phyloP scores from a whole-genome alignment of 129 eudicot species.

The Apium graveolens region DNA sequence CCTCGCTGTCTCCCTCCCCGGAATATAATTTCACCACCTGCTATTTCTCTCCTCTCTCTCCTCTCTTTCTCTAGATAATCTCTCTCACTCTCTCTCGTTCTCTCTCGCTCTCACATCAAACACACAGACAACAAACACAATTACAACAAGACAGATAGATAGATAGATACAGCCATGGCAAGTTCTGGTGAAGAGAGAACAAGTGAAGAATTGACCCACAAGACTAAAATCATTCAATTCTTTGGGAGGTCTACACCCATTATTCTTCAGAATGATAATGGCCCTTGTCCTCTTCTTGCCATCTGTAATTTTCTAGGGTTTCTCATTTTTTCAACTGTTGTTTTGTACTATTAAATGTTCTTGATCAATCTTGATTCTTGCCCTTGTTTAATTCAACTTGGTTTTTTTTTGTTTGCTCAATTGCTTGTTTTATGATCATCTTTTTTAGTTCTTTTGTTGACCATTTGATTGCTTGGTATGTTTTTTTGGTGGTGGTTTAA shows the following conservation, averaged over 20 bases:
- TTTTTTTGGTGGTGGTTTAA: background rate
- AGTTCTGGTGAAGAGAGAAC: constrained; percentile 19
- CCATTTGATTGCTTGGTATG: background rate
- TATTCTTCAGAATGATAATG: constrained; percentile 91
- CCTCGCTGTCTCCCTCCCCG: background rate
- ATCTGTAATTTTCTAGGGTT: constrained; percentile 62
- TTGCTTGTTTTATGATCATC: background rate
- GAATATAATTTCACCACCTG: constrained; percentile 1
- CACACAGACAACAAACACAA: background rate
- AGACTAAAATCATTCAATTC: constrained; percentile 69
- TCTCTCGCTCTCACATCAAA: background rate
- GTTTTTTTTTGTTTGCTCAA: background rate
- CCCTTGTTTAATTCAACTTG: background rate
- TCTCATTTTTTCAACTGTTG: background rate
- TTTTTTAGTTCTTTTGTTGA: background rate
- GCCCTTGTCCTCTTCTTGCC: constrained; percentile 97
- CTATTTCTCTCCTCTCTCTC: background rate
- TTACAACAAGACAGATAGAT: no score
- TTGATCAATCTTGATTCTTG: constrained; percentile 1
- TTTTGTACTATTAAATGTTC: background rate
- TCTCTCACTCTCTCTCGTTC: background rate
- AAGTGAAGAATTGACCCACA: constrained; percentile 43
- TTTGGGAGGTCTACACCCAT: constrained; percentile 66
- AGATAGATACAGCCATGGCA: constrained; percentile 24
- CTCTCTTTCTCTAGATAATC: background rate